Conservation (phyloP, 495 filamentous ascomycete species). For the Neurospora intermedia region DNA sequence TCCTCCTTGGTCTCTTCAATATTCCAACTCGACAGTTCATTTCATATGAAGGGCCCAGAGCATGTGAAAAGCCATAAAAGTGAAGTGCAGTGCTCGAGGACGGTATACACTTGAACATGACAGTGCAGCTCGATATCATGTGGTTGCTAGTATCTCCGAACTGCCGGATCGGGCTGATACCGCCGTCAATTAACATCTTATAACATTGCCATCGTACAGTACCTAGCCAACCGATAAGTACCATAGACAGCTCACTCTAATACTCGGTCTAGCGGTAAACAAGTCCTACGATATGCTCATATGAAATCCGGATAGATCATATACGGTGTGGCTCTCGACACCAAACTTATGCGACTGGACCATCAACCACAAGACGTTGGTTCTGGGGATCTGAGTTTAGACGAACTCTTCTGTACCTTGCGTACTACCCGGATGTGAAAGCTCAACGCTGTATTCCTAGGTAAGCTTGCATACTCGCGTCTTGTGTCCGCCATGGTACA, state of each 20-base stretch:
- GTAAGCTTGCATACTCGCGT: not conserved
- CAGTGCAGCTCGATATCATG: no score
- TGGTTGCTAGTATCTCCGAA: no score
- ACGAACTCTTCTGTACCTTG: not conserved
- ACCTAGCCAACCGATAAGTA: not conserved
- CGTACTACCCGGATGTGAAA: not conserved
- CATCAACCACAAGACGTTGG: not conserved
- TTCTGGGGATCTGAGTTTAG: not conserved
- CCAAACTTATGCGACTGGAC: not conserved
- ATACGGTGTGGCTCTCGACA: not conserved
- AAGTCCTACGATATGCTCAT: not conserved
- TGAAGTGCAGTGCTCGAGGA: no score
- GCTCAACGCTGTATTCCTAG: not conserved
- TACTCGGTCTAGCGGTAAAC: not conserved
- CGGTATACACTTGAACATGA: no score
- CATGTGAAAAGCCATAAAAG: no score
- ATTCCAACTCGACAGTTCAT: no score
- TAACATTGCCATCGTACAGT: not conserved
- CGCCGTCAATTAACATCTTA: not conserved
- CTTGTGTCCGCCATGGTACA: not conserved
- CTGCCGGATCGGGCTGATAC: not conserved
- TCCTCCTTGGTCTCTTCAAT: not conserved
- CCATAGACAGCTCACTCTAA: not conserved
- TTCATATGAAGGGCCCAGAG: no score
- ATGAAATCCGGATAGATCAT: not conserved